These are phyloP conservation scores for Ehretia macrophylla DNA, from an alignment of 257 asterid genomes.

Conservation along the genomic window DNA sequence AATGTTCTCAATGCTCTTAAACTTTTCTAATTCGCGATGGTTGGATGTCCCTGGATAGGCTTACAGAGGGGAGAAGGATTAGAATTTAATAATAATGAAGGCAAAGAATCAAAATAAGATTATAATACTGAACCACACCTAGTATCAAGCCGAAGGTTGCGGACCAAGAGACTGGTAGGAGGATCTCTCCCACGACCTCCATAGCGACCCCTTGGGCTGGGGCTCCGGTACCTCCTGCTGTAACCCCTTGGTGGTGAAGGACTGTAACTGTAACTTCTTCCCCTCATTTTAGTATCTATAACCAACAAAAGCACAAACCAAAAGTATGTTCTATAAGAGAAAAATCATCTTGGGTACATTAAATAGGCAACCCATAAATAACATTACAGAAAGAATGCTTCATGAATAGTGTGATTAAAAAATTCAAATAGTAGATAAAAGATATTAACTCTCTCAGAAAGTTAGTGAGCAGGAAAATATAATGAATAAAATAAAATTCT, in stretches of 20 bases:
- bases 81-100: no score
- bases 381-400: no score
- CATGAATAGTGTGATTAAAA: no score
- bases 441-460: no score
- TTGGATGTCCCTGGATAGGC: no score
- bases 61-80: no score
- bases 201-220: slow-evolving; percentile 46
- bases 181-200: slow-evolving; percentile 43
- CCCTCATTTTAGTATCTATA: slow-evolving; percentile 36
- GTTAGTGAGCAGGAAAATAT: no score
- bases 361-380: not conserved
- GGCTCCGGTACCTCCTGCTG: slow-evolving; percentile 48
- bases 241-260: slow-evolving; percentile 59
- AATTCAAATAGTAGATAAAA: no score
- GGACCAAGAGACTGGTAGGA: slow-evolving; percentile 74
- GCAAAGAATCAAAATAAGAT: not conserved
- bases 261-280: slow-evolving; percentile 65
- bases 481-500: no score
- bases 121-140: slow-evolving; percentile 30
- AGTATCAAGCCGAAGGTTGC: slow-evolving; percentile 69
- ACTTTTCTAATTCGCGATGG: no score
- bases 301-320: slow-evolving; percentile 2
- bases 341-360: not conserved
- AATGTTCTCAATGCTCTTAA: no score
- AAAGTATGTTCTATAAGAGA: not conserved